Evolutionary conservation across 345 rosid genomes (phyloP), one percentile per base, ranked within the genome.

Genomic region (Salix udensis): DNA sequence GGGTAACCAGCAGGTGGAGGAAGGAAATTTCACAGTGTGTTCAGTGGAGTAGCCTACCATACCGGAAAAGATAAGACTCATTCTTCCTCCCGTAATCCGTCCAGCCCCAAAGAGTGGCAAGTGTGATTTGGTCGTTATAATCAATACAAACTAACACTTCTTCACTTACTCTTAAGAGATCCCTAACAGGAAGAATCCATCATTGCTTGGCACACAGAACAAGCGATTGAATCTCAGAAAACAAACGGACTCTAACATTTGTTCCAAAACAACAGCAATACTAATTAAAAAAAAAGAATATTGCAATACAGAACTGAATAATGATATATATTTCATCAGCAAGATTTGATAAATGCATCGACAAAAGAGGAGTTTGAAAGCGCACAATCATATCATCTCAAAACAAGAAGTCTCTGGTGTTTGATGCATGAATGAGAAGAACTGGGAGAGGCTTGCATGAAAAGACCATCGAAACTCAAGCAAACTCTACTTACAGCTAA

Each of bases 121-220:
- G 58, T 52, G 21, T 21, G 50, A 50, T 21, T 10, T 50, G 16
- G 31, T 4, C 30, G 30, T 16, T 18, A 26, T 26, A 13, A 9
- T 53, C 15, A 37, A 13, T 6, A 26, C 30, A 34, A 42, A 42
- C 42, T 16, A 74, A 46, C 39, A 81, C 65, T 68, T 77, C 65
- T 44, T 11, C 2, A 48, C 52, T 53, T 21, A 37, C 21, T 68
- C 10, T 24, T 55, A 73, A 73, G 64, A 40, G 21, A 72, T n/a
- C n/a, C n/a, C n/a, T n/a, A n/a, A n/a, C n/a, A 64, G 34, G 46
- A 61, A n/a, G 48, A 64, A 68, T 13, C 52, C 37, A 42, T 53
- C 72, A 13, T 50, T 65, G 64, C 81, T 30, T 70, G 72, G 74
- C 46, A 18, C 23, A 28, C 70, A 70, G 48, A 70, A 23, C 39